These are phyloP conservation scores for Rhodotorula sphaerocarpa DNA, from an alignment of 768 basidiomycete genomes.

Conservation along the genomic window DNA sequence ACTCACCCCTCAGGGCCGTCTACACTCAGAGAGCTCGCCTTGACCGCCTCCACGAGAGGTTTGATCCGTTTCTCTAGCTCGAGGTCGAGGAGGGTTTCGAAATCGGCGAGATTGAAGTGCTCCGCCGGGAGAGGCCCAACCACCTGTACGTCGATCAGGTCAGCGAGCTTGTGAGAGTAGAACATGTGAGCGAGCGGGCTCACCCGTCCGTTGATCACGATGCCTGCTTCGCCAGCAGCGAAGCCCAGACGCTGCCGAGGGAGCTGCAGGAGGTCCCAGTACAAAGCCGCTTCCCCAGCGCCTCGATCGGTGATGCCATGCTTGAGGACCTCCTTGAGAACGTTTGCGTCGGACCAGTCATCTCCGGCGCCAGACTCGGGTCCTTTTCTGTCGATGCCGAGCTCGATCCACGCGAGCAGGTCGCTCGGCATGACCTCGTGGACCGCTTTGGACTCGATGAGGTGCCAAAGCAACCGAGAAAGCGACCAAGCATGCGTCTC, in stretches of 20 bases:
- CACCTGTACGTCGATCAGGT: slow-evolving; percentile 49
- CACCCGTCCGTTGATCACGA: slow-evolving; percentile 79
- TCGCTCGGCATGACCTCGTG: slow-evolving; percentile 40
- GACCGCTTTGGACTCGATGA: slow-evolving; percentile 48
- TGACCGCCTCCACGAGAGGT: slow-evolving; percentile 61
- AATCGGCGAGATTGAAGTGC: slow-evolving; percentile 61
- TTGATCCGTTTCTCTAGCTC: slow-evolving; percentile 64
- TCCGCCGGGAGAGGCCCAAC: slow-evolving; percentile 61
- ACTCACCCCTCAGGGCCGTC: not conserved
- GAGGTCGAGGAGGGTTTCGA: slow-evolving; percentile 60
- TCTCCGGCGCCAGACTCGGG: not conserved
- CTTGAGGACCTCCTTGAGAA: slow-evolving; percentile 13
- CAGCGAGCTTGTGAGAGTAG: not conserved
- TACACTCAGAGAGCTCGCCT: slow-evolving; percentile 29
- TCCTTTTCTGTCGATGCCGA: slow-evolving; percentile 2
- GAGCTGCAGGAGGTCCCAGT: slow-evolving; percentile 16
- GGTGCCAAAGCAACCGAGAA: slow-evolving; percentile 49
- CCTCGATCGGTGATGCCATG: slow-evolving; percentile 21
- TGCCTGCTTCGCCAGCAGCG: slow-evolving; percentile 50
- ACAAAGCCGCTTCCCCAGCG: slow-evolving; percentile 10
- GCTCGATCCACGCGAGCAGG: slow-evolving; percentile 22
- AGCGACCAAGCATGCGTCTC: slow-evolving; percentile 13
- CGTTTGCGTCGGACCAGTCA: slow-evolving; percentile 10
- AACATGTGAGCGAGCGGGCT: slow-evolving; percentile 39
- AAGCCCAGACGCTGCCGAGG: slow-evolving; percentile 17